These are phyloP conservation scores for Naegleria gruberi DNA, from an alignment of 208 protist species.

Conservation along the genomic window DNA sequence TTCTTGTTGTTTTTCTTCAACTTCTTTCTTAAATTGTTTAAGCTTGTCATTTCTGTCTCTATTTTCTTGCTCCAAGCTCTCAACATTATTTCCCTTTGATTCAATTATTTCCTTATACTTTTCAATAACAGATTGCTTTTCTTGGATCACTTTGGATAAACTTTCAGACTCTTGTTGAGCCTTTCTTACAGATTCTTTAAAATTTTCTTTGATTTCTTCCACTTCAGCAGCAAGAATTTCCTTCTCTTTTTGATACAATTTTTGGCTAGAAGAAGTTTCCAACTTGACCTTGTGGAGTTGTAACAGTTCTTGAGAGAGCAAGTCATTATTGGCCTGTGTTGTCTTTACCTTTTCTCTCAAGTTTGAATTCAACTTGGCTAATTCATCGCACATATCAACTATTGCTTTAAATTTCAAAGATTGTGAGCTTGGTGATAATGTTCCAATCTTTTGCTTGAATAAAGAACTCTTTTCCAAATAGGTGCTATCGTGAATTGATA, in stretches of 20 bases:
- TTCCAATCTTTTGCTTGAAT: not conserved
- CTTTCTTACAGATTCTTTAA: not conserved
- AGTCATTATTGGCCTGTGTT: not conserved
- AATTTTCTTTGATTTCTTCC: not conserved
- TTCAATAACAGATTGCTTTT: not conserved
- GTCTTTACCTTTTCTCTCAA: not conserved
- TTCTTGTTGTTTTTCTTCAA: not conserved
- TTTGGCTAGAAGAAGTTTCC: not conserved
- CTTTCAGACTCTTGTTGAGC: not conserved
- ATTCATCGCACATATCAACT: not conserved
- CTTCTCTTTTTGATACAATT: not conserved
- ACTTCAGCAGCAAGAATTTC: not conserved
- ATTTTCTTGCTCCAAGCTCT: not conserved
- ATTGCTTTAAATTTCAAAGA: not conserved
- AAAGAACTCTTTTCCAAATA: not conserved
- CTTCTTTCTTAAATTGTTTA: not conserved
- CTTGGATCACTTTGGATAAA: not conserved
- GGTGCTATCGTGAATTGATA: not conserved
- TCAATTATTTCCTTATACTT: conserved; percentile 2
- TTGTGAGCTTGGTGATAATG: not conserved
- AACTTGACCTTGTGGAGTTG: not conserved
- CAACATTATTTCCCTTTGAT: not conserved
- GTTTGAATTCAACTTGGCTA: not conserved
- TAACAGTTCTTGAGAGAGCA: not conserved
- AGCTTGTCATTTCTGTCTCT: not conserved